Percentiles rank a stretch among this genome's conserved stretches.
These are phyloP conservation scores for Anthracocystis walkeri DNA, from an alignment of 1,284 basidiomycete species.

Conservation along the genomic window DNA sequence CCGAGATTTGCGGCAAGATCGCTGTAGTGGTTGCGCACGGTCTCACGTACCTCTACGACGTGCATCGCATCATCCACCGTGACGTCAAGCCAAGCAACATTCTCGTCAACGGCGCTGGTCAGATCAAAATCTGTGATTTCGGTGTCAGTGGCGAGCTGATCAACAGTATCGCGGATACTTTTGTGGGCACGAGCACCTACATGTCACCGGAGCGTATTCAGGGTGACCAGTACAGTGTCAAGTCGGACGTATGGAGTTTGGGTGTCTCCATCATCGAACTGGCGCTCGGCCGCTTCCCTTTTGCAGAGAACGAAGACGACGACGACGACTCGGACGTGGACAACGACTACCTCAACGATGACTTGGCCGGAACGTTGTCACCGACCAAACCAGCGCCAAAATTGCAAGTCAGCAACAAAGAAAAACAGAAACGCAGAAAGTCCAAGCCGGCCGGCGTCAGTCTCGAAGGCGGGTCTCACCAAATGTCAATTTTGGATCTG, in stretches of 20 bases:
- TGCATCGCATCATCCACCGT: slow-evolving; percentile 98
- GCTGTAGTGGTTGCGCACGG: slow-evolving; percentile 93
- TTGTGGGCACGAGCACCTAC: slow-evolving; percentile 97
- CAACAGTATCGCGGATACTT: slow-evolving; percentile 98
- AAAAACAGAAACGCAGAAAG: slow-evolving; percentile 69
- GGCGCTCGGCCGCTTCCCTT: slow-evolving; percentile 91
- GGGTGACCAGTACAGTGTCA: slow-evolving; percentile 95
- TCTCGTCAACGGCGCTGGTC: slow-evolving; percentile 88
- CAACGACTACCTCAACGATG: slow-evolving; percentile 31
- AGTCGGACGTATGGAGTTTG: slow-evolving; percentile 96
- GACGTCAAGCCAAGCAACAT: slow-evolving; percentile 99
- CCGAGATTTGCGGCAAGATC: slow-evolving; percentile 89
- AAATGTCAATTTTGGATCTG: slow-evolving; percentile 95
- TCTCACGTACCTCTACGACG: slow-evolving; percentile 96
- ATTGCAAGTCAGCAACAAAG: slow-evolving; percentile 19
- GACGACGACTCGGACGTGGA: slow-evolving; percentile 40
- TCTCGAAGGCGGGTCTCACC: slow-evolving; percentile 88
- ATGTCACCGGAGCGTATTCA: slow-evolving; percentile 99
- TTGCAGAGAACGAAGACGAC: slow-evolving; percentile 70
- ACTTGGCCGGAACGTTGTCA: slow-evolving; percentile 58
- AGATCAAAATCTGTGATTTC: slow-evolving; percentile 99
- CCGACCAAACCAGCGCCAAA: slow-evolving; percentile 51
- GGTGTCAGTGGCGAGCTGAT: slow-evolving; percentile 98
- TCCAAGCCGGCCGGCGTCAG: slow-evolving; percentile 78
- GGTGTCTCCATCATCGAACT: slow-evolving; percentile 95